Evolutionary conservation across 805 yeast species (phyloP).

Genomic region (Candida gorgasii): DNA sequence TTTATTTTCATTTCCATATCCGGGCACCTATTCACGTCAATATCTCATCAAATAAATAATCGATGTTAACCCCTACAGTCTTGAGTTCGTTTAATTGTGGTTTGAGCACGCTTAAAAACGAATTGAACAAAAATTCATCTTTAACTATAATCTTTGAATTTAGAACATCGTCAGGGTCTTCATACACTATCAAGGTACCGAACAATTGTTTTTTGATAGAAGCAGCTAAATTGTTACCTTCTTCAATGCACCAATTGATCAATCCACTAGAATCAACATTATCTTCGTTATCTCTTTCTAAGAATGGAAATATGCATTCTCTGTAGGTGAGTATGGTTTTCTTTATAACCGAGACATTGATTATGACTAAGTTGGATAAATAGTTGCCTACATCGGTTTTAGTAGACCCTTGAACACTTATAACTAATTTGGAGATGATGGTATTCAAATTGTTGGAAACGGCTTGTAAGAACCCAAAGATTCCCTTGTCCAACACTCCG

Average conservation of each 20-base stretch:
- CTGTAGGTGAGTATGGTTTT: constrained; percentile 58
- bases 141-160: constrained; percentile 34
- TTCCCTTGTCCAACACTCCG: constrained; percentile 37
- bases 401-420: constrained; percentile 44
- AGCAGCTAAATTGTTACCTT: constrained; percentile 58
- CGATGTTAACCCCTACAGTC: constrained; percentile 70
- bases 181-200: constrained; percentile 53
- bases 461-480: constrained; percentile 34
- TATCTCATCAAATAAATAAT: constrained; percentile 57
- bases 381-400: constrained; percentile 44
- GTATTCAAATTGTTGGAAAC: constrained; percentile 30
- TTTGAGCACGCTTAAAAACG: constrained; percentile 54
- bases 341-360: constrained; percentile 45
- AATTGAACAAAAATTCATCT: constrained; percentile 43
- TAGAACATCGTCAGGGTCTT: constrained; percentile 16
- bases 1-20: no score
- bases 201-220: constrained; percentile 66
- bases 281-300: constrained; percentile 28
- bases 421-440: constrained; percentile 35
- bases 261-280: constrained; percentile 53
- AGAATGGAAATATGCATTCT: constrained; percentile 46
- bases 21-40: no score
- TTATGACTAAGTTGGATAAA: constrained; percentile 39
- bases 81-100: constrained; percentile 65
- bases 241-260: constrained; percentile 75